Base-by-base conservation (phyloP, 805 yeast genomes). In the Candida patagonica region DNA sequence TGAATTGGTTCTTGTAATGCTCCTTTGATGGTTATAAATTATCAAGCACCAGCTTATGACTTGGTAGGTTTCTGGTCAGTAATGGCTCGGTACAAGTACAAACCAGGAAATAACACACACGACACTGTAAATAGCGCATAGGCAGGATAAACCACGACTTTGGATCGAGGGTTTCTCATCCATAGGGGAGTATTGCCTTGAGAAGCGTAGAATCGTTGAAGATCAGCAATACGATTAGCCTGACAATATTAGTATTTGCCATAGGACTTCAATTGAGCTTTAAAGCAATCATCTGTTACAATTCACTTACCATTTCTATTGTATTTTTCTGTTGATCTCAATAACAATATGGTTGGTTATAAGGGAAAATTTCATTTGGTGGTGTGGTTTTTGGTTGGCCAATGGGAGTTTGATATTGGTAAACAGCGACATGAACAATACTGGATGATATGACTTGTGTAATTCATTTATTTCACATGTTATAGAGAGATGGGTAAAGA, bases 131-230 rank as follows among this genome's bases (percentile, higher is more conserved):
- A 78, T 45, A 78, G 68, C 47, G 83, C 84, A 68, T 71, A 79
- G 73, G 77, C 84, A 58, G 94, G 94, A 66, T 77, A 78, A 50
- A 83, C 71, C 59, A 78, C 63, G 54, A 71, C 66, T 65, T 80
- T 80, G 50, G 92, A 74, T 59, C 77, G 73, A 57, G 81, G 81
- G 61, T 72, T 74, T 52, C 65, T 56, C 61, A 57, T 51, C 65
- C 65, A 61, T 38, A 61, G 51, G 16, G 61, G 60, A 30, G 53
- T 52, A 45, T 50, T 43, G 30, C 56, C 51, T 50, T 53, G 44
- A 35, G 63, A 50, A 53, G 59, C 65, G 57, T 51, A 60, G 48
- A 53, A 54, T 50, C 53, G 51, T 54, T 61, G 65, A 53, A 56
- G 56, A 47, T 60, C 50, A 38, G 51, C 47, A 37, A 55, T 54